A percentile compares a stretch with the other conserved stretches of the same genome.
phyloP scores from a whole-genome alignment of 441 rosid species.

The Syzygium syzygioides region DNA sequence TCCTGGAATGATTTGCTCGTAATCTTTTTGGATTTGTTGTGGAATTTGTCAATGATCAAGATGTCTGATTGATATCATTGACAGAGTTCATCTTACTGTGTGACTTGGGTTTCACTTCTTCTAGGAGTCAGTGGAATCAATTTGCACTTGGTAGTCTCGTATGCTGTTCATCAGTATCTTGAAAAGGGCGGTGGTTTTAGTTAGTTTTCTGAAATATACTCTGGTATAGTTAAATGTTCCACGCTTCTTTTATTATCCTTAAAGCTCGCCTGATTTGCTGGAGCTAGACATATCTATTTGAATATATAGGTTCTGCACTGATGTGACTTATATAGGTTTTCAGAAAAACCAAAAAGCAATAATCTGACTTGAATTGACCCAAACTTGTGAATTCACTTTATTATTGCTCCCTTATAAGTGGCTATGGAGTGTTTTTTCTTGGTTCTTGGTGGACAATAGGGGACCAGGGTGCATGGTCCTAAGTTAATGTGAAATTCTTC shows the following conservation, averaged over 20 bases:
- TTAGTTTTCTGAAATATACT: not conserved
- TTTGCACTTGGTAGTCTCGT: not conserved
- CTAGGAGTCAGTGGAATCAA: not conserved
- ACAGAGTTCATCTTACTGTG: not conserved
- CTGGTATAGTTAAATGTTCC: not conserved
- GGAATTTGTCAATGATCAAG: not conserved
- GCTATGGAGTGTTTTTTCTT: not conserved
- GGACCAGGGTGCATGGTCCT: not conserved
- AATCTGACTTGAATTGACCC: not conserved
- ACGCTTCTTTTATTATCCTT: not conserved
- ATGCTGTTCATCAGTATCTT: not conserved
- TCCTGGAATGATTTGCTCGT: not conserved
- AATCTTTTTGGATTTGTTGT: not conserved
- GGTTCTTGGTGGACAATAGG: not conserved
- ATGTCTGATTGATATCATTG: not conserved
- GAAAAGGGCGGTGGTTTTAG: not conserved
- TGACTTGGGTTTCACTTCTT: not conserved
- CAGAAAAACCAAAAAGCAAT: not conserved
- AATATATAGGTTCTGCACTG: not conserved
- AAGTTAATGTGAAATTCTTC: not conserved
- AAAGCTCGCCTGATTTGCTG: not conserved
- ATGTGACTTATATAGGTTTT: not conserved
- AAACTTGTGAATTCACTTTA: not conserved
- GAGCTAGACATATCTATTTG: not conserved
- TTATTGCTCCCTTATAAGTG: not conserved